phyloP scores from a whole-genome alignment of 2,329 filamentous ascomycete genomes.

The Aspergillus viridinutans region DNA sequence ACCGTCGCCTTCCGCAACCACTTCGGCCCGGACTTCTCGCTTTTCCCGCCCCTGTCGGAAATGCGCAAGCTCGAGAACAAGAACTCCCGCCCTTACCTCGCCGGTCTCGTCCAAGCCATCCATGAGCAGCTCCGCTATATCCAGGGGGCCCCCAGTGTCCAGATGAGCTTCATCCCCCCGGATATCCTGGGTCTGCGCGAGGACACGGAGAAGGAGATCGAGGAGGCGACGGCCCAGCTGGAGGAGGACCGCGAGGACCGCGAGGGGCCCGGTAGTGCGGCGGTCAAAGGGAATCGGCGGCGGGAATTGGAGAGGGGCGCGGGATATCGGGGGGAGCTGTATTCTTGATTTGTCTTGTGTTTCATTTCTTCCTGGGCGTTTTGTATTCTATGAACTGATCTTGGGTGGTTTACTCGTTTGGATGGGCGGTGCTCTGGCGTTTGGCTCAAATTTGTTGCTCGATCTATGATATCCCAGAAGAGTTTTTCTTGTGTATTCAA shows the following conservation, averaged over 20 bases:
- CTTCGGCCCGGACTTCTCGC: constrained; percentile 79
- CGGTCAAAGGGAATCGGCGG: constrained; percentile 20
- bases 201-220: constrained; percentile 45
- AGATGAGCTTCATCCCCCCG: constrained; percentile 74
- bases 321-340: constrained; percentile 35
- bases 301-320: constrained; percentile 33
- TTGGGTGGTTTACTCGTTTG: neutral
- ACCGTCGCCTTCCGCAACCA: constrained; percentile 83
- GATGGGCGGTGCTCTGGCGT: neutral
- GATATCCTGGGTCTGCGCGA: constrained; percentile 59
- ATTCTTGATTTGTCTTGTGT: constrained; percentile 21
- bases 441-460: neutral
- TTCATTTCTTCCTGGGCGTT: constrained; percentile 3
- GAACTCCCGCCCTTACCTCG: constrained; percentile 71
- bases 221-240: constrained; percentile 37
- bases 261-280: constrained; percentile 26
- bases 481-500: neutral
- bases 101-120: constrained; percentile 71
- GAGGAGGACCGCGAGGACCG: constrained; percentile 40
- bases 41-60: constrained; percentile 85
- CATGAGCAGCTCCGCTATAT: constrained; percentile 85
- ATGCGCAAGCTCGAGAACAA: constrained; percentile 65
- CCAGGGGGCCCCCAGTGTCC: constrained; percentile 77
- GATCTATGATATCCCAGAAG: neutral
- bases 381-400: constrained; percentile 1